Base-by-base conservation (phyloP, 1,284 basidiomycete species). In the Trichosporon inkin region DNA sequence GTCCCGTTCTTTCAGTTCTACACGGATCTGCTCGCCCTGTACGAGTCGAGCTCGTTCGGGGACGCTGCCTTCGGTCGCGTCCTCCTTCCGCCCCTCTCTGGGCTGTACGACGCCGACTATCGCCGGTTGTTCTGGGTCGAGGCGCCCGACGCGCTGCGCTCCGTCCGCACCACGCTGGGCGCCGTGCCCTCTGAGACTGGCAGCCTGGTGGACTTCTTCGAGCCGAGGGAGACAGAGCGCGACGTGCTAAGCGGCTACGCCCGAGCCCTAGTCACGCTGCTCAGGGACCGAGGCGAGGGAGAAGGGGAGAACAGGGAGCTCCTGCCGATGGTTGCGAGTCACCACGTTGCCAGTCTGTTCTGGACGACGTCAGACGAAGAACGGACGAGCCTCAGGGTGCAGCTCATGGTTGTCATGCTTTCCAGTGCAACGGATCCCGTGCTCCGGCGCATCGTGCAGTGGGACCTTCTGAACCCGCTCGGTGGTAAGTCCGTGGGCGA, bases 1-100 rank as follows among this genome's bases (percentile, higher is more conserved):
- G 75, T 63, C 0, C 90, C 92, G 0, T 97, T 96, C 81, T 97
- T 88, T 80, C 92, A 96, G 73, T 90, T 90, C 72, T 99, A 94
- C 80, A 90, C 89, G 28, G 93, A 97, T 75, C 88, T 97, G 66
- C 81, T 96, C 54, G 87, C 84, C 0, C 80, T 98, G 8, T 98
- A 93, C 79, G 90, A 93, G 68, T 84, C 90, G 1, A 86, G 94
- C 63, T 98, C 94, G 2, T 94, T 95, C 75, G 86, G 87, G 7
- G 86, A 98, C 69, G 81, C 82, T 0, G 75, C 85, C 1, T 98
- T 98, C 72, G 85, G 84, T 1, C 81, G 83, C 3, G 81, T 92
- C 4, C 81, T 97, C n/a, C 81, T 95, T 6, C 84, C 88, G 0
- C 88, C 91, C 0, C 82, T 86, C 3, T 82, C 89, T 2, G 78